Evolutionary conservation across 768 basidiomycete species (phyloP).

Genomic region (Suillus cothurnatus): DNA sequence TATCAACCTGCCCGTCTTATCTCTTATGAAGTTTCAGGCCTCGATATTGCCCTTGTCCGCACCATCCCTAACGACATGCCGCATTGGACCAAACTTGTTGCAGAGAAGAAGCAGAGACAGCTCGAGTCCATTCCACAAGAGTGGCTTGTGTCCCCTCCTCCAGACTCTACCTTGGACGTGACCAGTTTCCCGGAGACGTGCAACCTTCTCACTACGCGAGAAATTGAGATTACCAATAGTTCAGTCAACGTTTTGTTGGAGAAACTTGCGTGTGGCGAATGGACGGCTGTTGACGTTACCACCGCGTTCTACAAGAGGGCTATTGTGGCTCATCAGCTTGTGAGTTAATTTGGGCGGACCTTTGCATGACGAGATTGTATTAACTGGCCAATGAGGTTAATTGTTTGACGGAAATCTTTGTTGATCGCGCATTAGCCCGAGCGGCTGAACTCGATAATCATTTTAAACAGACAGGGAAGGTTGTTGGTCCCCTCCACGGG

Average conservation of each 20-base stretch:
- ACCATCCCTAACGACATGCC: conserved; percentile 1
- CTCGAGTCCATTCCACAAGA: conserved; percentile 59
- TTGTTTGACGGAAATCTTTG: conserved; percentile 81
- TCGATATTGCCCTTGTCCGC: neutral
- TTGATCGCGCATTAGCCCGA: conserved; percentile 64
- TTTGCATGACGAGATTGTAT: neutral
- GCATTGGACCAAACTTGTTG: conserved; percentile 55
- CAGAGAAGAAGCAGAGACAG: conserved; percentile 57
- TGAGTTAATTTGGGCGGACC: conserved; percentile 30
- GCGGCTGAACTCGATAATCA: conserved; percentile 69
- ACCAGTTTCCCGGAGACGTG: conserved; percentile 53
- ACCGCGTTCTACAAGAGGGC: conserved; percentile 78
- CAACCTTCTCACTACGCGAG: conserved; percentile 57
- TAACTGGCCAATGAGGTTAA: conserved; percentile 54
- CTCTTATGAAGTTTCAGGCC: neutral
- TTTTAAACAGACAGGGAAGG: conserved; percentile 59
- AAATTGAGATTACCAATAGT: conserved; percentile 62
- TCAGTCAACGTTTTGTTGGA: conserved; percentile 47
- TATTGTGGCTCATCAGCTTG: conserved; percentile 77
- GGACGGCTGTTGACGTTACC: conserved; percentile 71
- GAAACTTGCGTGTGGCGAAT: conserved; percentile 54
- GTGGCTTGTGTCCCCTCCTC: conserved; percentile 57
- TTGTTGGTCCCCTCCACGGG: conserved; percentile 74
- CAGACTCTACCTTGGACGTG: conserved; percentile 51
- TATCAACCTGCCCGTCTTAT: neutral